Evolutionary conservation across 371 early-diverging fungal genomes (phyloP).

Genomic region (Circinella umbellata): DNA sequence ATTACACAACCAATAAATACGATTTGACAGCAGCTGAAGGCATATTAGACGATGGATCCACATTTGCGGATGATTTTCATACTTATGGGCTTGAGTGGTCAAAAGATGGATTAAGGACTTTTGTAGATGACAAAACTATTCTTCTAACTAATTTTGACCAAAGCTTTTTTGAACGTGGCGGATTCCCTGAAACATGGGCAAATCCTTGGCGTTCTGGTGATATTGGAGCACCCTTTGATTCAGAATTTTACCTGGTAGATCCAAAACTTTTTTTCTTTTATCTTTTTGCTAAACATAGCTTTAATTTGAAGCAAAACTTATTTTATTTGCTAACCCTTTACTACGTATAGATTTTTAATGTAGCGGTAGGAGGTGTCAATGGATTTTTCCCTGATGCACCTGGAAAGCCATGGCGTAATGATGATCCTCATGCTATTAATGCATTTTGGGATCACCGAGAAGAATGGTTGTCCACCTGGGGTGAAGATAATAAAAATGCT

Average conservation of each 20-base stretch:
- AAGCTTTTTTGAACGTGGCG: conserved; percentile 50
- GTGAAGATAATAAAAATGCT: conserved; percentile 51
- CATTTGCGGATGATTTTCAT: conserved; percentile 54
- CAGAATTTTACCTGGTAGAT: conserved; percentile 62
- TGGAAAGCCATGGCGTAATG: conserved; percentile 61
- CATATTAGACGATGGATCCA: conserved; percentile 26
- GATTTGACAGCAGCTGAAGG: conserved; percentile 47
- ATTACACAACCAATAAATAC: conserved; percentile 46
- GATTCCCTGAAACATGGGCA: conserved; percentile 47
- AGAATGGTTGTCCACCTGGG: conserved; percentile 65
- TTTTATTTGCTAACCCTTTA: conserved; percentile 17
- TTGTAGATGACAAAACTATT: conserved; percentile 60
- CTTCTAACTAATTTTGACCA: conserved; percentile 61
- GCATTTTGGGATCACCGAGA: conserved; percentile 52
- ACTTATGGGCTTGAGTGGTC: conserved; percentile 66
- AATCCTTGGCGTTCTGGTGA: conserved; percentile 61
- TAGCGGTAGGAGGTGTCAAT: conserved; percentile 72
- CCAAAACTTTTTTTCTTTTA: too few relatives aligned
- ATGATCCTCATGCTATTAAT: conserved; percentile 52
- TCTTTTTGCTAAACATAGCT: background rate
- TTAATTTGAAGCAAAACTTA: background rate
- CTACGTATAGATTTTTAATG: conserved; percentile 57
- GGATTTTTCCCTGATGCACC: conserved; percentile 66
- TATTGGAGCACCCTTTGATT: conserved; percentile 69
- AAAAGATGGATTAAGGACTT: conserved; percentile 61